Conservation (phyloP, 2,329 filamentous ascomycete species). For the Talaromyces amestolkiae region DNA sequence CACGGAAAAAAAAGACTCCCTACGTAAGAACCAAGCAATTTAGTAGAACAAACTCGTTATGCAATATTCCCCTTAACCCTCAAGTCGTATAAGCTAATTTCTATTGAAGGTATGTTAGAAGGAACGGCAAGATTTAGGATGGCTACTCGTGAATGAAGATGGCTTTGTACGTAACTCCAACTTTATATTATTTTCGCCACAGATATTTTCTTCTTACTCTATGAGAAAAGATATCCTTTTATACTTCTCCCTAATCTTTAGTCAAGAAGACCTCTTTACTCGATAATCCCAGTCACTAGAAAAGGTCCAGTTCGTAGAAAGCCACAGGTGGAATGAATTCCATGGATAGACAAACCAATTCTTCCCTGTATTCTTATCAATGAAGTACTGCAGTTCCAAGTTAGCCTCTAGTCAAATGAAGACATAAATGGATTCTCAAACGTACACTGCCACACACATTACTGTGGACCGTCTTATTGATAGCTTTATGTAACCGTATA, state of each 20-base stretch:
- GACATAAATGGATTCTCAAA: not conserved
- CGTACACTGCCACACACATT: slow-evolving; percentile 21
- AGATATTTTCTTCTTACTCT: not conserved
- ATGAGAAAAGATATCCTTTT: not conserved
- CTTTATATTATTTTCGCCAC: no score
- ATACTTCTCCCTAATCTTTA: not conserved
- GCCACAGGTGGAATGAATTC: slow-evolving; percentile 24
- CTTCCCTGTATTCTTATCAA: slow-evolving; percentile 22
- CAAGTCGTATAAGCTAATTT: no score
- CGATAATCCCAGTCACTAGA: not conserved
- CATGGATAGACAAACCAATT: slow-evolving; percentile 27
- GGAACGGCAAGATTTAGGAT: no score
- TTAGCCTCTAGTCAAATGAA: not conserved
- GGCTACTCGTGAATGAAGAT: no score
- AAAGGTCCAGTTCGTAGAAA: slow-evolving; percentile 16
- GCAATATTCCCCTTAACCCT: no score
- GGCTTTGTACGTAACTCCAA: no score
- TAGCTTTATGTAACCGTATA: slow-evolving; percentile 15
- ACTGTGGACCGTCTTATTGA: slow-evolving; percentile 22
- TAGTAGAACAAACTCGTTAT: no score
- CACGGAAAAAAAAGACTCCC: no score
- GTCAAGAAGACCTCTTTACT: not conserved
- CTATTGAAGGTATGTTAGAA: no score
- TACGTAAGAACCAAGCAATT: no score
- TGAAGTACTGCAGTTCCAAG: slow-evolving; percentile 21